phyloP scores from a whole-genome alignment of 2,329 filamentous ascomycete genomes.

The Colletotrichum abscissum region DNA sequence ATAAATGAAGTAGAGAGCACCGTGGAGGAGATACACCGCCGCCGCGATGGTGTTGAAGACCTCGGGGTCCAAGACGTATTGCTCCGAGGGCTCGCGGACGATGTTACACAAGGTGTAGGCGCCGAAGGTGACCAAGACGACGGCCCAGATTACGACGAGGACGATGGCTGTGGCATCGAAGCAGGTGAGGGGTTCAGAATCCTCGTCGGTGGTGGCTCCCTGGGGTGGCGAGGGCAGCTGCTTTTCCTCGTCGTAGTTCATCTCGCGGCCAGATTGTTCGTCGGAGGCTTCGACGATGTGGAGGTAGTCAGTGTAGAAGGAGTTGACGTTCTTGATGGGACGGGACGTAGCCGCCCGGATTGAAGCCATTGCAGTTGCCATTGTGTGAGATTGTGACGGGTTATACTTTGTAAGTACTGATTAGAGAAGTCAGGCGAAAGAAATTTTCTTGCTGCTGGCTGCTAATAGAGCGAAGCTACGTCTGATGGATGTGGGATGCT shows the following conservation, averaged over 20 bases:
- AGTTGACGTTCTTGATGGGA: background rate
- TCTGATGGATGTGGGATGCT: background rate
- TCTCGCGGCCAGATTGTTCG: background rate
- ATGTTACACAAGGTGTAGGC: no score
- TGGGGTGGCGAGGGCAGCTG: background rate
- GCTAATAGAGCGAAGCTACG: background rate
- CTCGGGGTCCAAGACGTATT: no score
- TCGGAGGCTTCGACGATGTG: background rate
- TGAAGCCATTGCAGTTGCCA: background rate
- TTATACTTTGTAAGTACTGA: no score
- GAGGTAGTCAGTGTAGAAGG: background rate
- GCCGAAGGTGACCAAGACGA: no score
- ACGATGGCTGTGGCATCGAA: no score
- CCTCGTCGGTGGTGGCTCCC: no score
- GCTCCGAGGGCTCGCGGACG: no score
- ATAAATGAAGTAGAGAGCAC: no score
- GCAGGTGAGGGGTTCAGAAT: background rate
- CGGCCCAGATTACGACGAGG: no score
- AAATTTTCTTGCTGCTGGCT: background rate
- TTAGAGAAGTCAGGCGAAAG: background rate
- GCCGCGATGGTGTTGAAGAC: no score
- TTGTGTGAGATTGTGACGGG: background rate
- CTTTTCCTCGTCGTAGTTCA: background rate
- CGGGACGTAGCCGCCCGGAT: background rate
- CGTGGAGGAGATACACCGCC: no score